Percentiles rank a stretch among this genome's conserved stretches.
Conservation (phyloP, 345 rosid species). For the Eucalyptus microcorys region DNA sequence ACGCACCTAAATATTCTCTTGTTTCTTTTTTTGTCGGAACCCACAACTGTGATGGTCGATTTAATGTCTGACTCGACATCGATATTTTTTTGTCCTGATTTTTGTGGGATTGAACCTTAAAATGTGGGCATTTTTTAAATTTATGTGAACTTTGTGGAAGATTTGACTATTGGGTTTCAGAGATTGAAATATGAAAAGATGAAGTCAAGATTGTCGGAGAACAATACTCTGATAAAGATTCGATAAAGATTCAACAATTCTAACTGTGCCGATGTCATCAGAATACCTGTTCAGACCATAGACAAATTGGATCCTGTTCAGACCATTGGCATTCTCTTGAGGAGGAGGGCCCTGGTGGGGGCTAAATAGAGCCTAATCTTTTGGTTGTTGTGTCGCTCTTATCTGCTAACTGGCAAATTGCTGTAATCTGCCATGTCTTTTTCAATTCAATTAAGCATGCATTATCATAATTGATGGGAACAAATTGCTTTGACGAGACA, state of each 20-base stretch:
- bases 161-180: neutral
- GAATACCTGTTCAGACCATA: neutral
- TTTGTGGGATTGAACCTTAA: neutral
- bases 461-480: neutral
- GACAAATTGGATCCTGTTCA: neutral
- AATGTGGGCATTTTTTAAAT: neutral
- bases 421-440: neutral
- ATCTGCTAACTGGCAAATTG: neutral
- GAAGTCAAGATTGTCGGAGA: neutral
- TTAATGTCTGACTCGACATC: neutral
- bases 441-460: neutral
- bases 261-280: neutral
- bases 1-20: neutral
- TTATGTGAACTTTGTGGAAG: neutral
- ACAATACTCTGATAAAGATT: too few relatives aligned
- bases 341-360: neutral
- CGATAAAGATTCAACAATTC: neutral
- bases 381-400: neutral
- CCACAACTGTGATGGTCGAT: neutral
- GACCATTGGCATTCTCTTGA: neutral
- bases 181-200: neutral
- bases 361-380: neutral
- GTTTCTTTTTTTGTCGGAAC: neutral
- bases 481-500: neutral
- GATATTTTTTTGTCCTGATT: too few relatives aligned